A percentile compares a stretch with the other conserved stretches of the same genome.
These are phyloP conservation scores for Astrocystis sublimbata DNA, from an alignment of 495 filamentous ascomycete species.

Conservation along the genomic window DNA sequence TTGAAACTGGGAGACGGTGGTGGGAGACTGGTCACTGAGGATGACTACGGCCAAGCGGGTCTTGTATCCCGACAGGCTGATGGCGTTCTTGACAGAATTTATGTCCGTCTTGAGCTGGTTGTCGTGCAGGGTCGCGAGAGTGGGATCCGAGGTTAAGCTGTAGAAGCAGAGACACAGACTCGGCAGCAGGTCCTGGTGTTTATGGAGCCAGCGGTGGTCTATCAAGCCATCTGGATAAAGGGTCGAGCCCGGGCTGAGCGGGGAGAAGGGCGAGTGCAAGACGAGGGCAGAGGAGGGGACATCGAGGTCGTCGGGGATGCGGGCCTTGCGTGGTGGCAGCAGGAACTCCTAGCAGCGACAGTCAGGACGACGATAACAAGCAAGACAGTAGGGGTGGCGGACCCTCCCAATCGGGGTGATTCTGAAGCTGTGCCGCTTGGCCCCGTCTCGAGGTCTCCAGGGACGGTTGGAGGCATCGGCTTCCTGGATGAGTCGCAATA, in stretches of 20 bases:
- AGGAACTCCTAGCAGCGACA: constrained; percentile 44
- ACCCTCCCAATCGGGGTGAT: constrained; percentile 78
- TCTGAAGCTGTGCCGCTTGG: constrained; percentile 56
- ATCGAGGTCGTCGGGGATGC: constrained; percentile 47
- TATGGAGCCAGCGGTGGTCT: constrained; percentile 75
- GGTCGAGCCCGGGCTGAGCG: constrained; percentile 73
- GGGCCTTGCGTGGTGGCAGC: constrained; percentile 54
- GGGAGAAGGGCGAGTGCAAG: constrained; percentile 87
- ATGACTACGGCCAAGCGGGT: constrained; percentile 75
- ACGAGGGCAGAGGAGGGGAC: constrained; percentile 46
- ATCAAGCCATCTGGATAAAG: constrained; percentile 88
- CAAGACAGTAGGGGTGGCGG: constrained; percentile 39
- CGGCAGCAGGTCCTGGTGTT: constrained; percentile 80
- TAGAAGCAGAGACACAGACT: constrained; percentile 76
- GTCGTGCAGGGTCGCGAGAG: constrained; percentile 70
- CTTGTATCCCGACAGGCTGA: constrained; percentile 69
- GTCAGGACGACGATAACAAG: constrained; percentile 15
- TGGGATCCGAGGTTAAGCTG: constrained; percentile 67
- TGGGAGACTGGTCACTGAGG: constrained; percentile 65
- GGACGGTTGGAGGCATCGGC: constrained; percentile 63
- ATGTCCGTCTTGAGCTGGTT: constrained; percentile 89
- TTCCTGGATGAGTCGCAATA: constrained; percentile 68
- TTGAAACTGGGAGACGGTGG: constrained; percentile 55
- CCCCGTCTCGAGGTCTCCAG: constrained; percentile 55
- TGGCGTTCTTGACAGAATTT: constrained; percentile 66